These are phyloP conservation scores for Cordyceps pruinosa DNA, from an alignment of 2,329 filamentous ascomycete genomes.

Conservation along the genomic window DNA sequence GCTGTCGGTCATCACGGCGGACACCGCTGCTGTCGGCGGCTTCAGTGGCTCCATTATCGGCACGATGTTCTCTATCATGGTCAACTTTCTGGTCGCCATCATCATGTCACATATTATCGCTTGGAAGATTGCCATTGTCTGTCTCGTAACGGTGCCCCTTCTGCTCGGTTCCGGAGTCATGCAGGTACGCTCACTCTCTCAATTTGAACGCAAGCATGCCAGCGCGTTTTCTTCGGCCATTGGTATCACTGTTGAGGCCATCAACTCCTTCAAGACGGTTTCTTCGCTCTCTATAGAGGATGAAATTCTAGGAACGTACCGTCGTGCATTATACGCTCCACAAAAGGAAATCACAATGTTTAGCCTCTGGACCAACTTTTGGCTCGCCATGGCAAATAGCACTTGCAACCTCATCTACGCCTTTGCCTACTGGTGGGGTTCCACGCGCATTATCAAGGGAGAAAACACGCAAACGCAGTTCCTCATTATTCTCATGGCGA, in stretches of 20 bases:
- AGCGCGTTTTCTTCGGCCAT: slow-evolving; percentile 58
- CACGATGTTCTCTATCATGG: slow-evolving; percentile 58
- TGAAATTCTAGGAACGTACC: slow-evolving; percentile 47
- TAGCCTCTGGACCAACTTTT: slow-evolving; percentile 47
- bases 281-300: slow-evolving; percentile 47
- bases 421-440: slow-evolving; percentile 75
- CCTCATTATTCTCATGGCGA: slow-evolving; percentile 64
- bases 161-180: slow-evolving; percentile 63
- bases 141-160: slow-evolving; percentile 60
- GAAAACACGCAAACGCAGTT: slow-evolving; percentile 61
- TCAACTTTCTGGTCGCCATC: slow-evolving; percentile 63
- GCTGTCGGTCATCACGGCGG: slow-evolving; percentile 61
- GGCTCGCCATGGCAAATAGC: slow-evolving; percentile 53
- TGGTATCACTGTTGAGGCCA: slow-evolving; percentile 59
- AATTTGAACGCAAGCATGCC: slow-evolving; percentile 56
- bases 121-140: slow-evolving; percentile 71
- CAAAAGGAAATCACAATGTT: slow-evolving; percentile 48
- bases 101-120: slow-evolving; percentile 63
- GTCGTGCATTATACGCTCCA: slow-evolving; percentile 40
- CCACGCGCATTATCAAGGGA: slow-evolving; percentile 60
- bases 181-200: slow-evolving; percentile 55
- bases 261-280: slow-evolving; percentile 58
- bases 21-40: slow-evolving; percentile 59
- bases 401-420: slow-evolving; percentile 64
- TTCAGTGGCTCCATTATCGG: slow-evolving; percentile 66